These are phyloP conservation scores for Apocynum venetum DNA, from an alignment of 257 asterid genomes.

Conservation along the genomic window DNA sequence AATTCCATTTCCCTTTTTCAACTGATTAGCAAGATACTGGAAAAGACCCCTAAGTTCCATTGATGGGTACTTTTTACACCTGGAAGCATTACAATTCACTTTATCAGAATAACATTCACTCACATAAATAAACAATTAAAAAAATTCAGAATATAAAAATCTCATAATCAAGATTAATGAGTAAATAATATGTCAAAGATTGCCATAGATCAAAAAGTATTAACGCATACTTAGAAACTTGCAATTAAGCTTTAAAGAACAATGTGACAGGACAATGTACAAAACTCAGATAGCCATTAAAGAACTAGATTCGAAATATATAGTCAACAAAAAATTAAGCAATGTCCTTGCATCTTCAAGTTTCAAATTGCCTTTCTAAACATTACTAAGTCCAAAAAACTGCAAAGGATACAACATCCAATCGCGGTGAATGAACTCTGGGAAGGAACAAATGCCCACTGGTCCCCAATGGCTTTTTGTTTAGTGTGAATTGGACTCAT, in stretches of 20 bases:
- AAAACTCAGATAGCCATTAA: neutral
- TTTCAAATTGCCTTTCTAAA: neutral
- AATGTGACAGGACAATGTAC: neutral
- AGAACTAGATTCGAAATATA: neutral
- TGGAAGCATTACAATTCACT: slow-evolving; percentile 27
- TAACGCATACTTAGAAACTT: neutral
- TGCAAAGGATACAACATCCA: neutral
- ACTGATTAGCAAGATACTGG: slow-evolving; percentile 95
- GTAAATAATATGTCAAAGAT: neutral
- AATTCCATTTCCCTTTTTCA: slow-evolving; percentile 94
- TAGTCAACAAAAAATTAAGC: neutral
- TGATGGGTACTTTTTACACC: slow-evolving; percentile 99
- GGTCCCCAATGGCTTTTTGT: neutral
- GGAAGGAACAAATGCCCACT: neutral
- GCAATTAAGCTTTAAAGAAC: neutral
- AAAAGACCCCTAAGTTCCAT: slow-evolving; percentile 99
- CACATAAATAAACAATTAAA: neutral
- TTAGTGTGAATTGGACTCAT: neutral
- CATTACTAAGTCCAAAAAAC: neutral
- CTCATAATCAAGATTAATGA: neutral
- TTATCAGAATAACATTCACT: neutral
- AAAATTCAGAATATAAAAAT: neutral
- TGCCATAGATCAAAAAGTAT: neutral
- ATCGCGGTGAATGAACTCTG: neutral
- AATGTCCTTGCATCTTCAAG: neutral